Base-by-base conservation (phyloP, 202 grass and related monocot genomes). In the Setaria italica region DNA sequence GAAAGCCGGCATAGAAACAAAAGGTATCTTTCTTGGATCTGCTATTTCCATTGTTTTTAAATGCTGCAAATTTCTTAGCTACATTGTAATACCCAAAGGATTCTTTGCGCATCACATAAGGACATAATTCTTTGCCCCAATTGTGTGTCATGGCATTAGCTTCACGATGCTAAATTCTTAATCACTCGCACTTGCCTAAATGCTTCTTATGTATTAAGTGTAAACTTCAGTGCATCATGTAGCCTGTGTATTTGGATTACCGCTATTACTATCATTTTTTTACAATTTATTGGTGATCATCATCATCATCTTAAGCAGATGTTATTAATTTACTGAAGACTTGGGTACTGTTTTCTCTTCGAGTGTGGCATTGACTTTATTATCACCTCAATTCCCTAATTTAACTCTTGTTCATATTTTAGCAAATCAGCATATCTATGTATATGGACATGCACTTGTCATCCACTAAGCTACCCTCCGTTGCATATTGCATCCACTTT, bases 1-100 rank as follows among this genome's bases (percentile, higher is more conserved):
- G 81, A 76, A 35, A 47, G 57, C 9, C 88, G 77, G 64, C 84
- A 73, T 39, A 85, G 64, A 62, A 95, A 79, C 41, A 98, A 94
- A 90, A 88, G 91, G 95, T 98, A 83, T 79, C 29, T 76, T 79
- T 86, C 37, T 69, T 87, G 21, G 20, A 53, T 73, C 58, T 59
- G 32, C 11, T 20, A 16, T 70, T 75, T 34, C 53, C 16, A 35
- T 81, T 56, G 9, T 81, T 80, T 84, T 19, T 51, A 21, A 58
- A 43, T 66, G 41, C 15, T 79, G 15, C 37, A 76, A 37, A 54
- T 43, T 76, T 84, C 67, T 54, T 62, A 70, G 51, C 6, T 54
- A 70, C 51, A 45, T 54, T 16, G 7, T 80, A 59, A 7, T 84
- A 74, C 74, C 39, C 19, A 37, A 35, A 45, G 21, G 47, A 67